These are phyloP conservation scores for Geosmithia putterillii DNA, from an alignment of 2,329 filamentous ascomycete genomes.

Conservation along the genomic window DNA sequence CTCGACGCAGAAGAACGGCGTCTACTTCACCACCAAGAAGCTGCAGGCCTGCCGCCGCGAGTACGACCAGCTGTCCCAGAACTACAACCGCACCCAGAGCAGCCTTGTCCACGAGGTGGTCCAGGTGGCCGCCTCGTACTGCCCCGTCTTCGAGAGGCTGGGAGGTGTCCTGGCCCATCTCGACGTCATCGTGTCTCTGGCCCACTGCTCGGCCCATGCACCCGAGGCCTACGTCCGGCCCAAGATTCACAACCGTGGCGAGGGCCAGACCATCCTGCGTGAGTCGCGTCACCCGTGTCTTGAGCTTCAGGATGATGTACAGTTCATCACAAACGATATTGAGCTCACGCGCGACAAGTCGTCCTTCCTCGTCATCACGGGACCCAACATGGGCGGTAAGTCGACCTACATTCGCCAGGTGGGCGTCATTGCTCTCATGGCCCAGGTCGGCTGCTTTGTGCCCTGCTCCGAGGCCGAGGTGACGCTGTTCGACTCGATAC, in stretches of 20 bases:
- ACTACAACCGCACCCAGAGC: constrained; percentile 88
- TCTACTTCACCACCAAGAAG: constrained; percentile 86
- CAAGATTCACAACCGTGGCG: constrained; percentile 77
- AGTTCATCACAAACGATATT: constrained; percentile 97
- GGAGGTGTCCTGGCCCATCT: constrained; percentile 83
- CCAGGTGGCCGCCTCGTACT: constrained; percentile 85
- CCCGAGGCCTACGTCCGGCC: constrained; percentile 86
- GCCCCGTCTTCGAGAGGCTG: constrained; percentile 79
- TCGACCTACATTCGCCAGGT: constrained; percentile 97
- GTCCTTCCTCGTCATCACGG: constrained; percentile 92
- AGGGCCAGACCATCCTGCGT: constrained; percentile 78
- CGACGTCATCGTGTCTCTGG: constrained; percentile 89
- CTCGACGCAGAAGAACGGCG: constrained; percentile 96
- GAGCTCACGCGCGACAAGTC: constrained; percentile 65
- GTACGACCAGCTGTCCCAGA: constrained; percentile 85
- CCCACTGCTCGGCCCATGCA: constrained; percentile 86
- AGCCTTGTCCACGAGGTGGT: constrained; percentile 90
- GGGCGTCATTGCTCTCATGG: constrained; percentile 93
- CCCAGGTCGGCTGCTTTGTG: constrained; percentile 92
- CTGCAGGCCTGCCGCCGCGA: constrained; percentile 75
- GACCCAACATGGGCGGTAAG: constrained; percentile 98
- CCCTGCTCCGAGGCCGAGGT: constrained; percentile 83
- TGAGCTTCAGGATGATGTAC: constrained; percentile 97
- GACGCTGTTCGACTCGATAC: constrained; percentile 92
- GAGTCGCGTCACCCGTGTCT: constrained; percentile 95